phyloP scores from a whole-genome alignment of 2,329 filamentous ascomycete genomes.

The Dothistroma septosporum region DNA sequence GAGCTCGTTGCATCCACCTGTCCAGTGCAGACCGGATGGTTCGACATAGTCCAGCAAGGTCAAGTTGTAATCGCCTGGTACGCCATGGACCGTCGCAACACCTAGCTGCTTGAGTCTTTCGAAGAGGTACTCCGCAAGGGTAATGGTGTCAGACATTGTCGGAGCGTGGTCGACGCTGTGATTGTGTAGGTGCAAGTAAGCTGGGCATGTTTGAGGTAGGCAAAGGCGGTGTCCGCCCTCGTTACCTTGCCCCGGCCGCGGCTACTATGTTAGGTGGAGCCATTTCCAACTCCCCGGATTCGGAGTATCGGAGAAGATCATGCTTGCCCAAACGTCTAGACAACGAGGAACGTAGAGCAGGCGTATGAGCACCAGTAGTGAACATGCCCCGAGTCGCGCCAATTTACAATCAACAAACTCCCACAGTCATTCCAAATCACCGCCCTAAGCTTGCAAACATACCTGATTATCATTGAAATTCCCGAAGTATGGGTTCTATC shows the following conservation, averaged over 20 bases:
- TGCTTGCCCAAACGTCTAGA: neutral
- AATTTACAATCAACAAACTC: neutral
- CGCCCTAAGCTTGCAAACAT: neutral
- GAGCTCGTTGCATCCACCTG: conserved; percentile 56
- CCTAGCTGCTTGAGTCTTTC: conserved; percentile 41
- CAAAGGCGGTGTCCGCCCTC: neutral
- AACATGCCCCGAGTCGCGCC: neutral
- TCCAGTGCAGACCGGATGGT: conserved; percentile 37
- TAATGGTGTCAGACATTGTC: conserved; percentile 30
- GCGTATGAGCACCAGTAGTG: neutral
- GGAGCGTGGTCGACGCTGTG: neutral
- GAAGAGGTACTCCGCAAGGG: conserved; percentile 43
- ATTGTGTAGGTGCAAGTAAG: neutral
- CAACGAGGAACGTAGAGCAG: neutral
- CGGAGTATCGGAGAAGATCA: neutral
- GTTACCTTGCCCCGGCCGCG: neutral
- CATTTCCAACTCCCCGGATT: neutral
- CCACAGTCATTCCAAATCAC: neutral
- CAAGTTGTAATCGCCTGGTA: conserved; percentile 47
- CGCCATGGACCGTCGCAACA: conserved; percentile 41
- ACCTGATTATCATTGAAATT: neutral
- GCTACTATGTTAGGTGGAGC: neutral
- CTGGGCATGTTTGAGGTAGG: neutral
- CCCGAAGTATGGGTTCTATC: neutral
- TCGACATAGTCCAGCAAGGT: conserved; percentile 42